Evolutionary conservation across 169 alveolate genomes (phyloP).

Genomic region (Miamiensis avidus): DNA sequence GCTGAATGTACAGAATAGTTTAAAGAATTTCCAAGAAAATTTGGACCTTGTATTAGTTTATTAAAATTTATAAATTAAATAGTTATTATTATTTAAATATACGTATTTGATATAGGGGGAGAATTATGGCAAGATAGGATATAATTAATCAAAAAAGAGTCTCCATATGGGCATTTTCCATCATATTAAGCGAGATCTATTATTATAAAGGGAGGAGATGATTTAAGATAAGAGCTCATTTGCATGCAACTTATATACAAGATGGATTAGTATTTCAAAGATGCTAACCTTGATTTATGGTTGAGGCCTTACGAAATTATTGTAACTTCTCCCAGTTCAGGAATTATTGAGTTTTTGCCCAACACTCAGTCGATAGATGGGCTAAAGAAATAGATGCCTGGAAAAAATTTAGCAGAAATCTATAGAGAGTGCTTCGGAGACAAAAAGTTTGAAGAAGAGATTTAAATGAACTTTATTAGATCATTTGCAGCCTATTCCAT

Average conservation of each 20-base stretch:
- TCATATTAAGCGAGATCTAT: slow-evolving; percentile 44
- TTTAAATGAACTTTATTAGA: slow-evolving; percentile 63
- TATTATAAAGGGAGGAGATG: slow-evolving; percentile 76
- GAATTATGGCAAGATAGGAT: slow-evolving; percentile 21
- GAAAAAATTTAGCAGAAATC: slow-evolving; percentile 46
- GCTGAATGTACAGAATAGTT: background rate
- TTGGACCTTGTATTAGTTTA: background rate
- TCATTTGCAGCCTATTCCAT: slow-evolving; percentile 82
- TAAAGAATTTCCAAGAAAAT: background rate
- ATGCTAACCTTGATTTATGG: slow-evolving; percentile 58
- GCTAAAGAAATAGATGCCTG: slow-evolving; percentile 50
- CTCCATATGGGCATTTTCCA: slow-evolving; percentile 31
- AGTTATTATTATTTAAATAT: no score
- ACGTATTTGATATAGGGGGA: background rate
- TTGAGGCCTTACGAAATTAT: slow-evolving; percentile 79
- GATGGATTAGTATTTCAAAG: slow-evolving; percentile 62
- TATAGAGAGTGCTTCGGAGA: slow-evolving; percentile 52
- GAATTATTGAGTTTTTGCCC: slow-evolving; percentile 72
- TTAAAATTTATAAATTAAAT: no score
- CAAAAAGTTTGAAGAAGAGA: slow-evolving; percentile 42
- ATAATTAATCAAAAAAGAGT: slow-evolving; percentile 16
- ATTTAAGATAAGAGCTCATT: slow-evolving; percentile 78
- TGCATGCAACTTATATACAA: slow-evolving; percentile 74
- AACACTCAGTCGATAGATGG: slow-evolving; percentile 70
- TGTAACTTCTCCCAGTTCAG: slow-evolving; percentile 73